These are phyloP conservation scores for Curvularia eragrostidis DNA, from an alignment of 2,329 filamentous ascomycete species.

Conservation along the genomic window DNA sequence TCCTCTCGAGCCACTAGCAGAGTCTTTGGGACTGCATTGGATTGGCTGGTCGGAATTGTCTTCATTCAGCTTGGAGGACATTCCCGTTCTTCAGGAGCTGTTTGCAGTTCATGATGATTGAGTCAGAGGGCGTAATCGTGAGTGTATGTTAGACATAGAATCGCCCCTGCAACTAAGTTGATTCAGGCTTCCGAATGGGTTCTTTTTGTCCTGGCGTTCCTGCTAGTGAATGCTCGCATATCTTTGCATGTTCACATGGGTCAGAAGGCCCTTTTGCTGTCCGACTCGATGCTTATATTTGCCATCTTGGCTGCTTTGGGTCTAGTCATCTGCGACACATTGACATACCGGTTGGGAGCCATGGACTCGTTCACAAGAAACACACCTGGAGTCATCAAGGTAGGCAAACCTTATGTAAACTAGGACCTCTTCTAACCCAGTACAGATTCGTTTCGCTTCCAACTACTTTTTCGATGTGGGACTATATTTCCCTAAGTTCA, in stretches of 20 bases:
- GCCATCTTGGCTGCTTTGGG: background rate
- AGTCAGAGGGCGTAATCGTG: background rate
- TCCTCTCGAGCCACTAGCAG: background rate
- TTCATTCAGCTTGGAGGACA: too few species aligned
- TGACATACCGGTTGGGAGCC: background rate
- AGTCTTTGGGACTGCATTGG: background rate
- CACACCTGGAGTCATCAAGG: background rate
- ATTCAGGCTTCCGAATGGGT: background rate
- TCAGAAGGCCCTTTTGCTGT: background rate
- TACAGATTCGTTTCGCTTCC: background rate
- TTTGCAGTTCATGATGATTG: background rate
- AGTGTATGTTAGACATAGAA: background rate
- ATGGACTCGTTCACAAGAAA: background rate
- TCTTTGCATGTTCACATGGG: background rate
- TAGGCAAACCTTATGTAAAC: background rate
- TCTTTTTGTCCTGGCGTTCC: background rate
- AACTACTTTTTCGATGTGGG: background rate
- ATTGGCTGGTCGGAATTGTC: too few species aligned
- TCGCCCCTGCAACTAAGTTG: background rate
- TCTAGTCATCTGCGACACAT: background rate
- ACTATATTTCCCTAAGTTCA: background rate
- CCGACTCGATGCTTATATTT: background rate
- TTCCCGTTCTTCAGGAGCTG: background rate
- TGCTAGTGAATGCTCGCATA: background rate
- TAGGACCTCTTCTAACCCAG: background rate